Base-by-base conservation (phyloP, 768 basidiomycete genomes). In the Amanita rubescens region DNA sequence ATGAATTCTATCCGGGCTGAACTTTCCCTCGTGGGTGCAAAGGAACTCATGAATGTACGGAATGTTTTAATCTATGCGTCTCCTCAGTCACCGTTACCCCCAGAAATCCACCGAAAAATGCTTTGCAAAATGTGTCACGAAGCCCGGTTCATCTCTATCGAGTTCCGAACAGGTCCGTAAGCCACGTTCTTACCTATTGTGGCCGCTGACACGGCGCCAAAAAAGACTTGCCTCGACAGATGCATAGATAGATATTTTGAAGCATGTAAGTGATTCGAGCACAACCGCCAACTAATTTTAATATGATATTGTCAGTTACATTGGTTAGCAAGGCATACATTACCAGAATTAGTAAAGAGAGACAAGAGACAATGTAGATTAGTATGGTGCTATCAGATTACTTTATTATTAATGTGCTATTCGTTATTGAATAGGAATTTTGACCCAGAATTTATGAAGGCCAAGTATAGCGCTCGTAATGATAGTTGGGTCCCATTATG, bases 241-340 rank as follows among this genome's bases (percentile, higher is more conserved):
- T 93, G 90, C 64, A 72, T 90, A 61, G 87, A 90, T 50, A 80
- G 88, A 41, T 93, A 90, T 64, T 74, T 93, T 73, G 87, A 92
- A 68, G 87, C 87, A 33, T 91, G 90, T 90, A 61, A 71, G 87
- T 79, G 9, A 32, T 15, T 50, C 7, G 5, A 43, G 30, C n/a
- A 19, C 38, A 33, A 10, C 35, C 17, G 33, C 6, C 43, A 34
- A 41, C 15, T 5, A 39, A 49, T 33, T 57, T 53, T 22, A 34
- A 27, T 5, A 19, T 34, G 19, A 47, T 27, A 3, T 41, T 5
- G 12, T 41, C 58, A 92, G 89, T 91, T 71, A 87, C 85, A 65
- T 79, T 89, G 44, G 84, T 91, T 27, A 85, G 85, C 70, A 75
- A 75, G 61, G 76, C 84, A 15, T 91, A 91, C 66, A 71, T 77